Percentiles rank a stretch among this genome's conserved stretches.
Evolutionary conservation across 345 rosid genomes (phyloP).

Genomic region (Citrus hindsii): DNA sequence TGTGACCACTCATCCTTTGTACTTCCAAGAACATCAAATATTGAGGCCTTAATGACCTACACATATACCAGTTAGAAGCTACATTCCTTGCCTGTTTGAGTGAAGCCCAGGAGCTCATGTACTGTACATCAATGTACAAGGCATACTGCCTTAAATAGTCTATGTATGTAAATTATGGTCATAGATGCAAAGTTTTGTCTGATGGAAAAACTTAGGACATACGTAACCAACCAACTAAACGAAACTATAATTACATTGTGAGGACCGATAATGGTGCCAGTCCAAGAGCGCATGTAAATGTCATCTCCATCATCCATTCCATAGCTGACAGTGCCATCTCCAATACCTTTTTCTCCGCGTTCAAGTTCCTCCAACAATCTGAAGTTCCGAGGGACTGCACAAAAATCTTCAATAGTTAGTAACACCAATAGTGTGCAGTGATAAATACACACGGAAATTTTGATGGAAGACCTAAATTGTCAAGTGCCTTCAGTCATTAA

Average conservation of each 20-base stretch:
- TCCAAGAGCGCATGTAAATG: conserved; percentile 90
- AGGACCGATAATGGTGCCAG: conserved; percentile 89
- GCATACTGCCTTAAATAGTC: neutral
- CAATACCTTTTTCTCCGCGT: conserved; percentile 90
- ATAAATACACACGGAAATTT: neutral
- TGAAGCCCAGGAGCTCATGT: neutral
- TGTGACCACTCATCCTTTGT: neutral
- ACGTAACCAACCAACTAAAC: neutral
- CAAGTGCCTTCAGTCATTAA: neutral
- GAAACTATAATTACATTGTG: conserved; percentile 60
- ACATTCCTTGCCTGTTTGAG: neutral
- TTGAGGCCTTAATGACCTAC: neutral
- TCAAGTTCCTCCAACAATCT: conserved; percentile 88
- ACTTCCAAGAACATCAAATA: neutral
- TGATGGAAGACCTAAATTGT: neutral
- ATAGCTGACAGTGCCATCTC: conserved; percentile 90
- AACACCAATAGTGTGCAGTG: neutral
- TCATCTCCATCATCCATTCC: conserved; percentile 96
- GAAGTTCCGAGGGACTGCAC: conserved; percentile 75
- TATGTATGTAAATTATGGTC: neutral
- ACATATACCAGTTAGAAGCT: neutral
- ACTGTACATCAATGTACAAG: neutral
- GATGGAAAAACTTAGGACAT: neutral
- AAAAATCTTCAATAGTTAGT: conserved; percentile 8
- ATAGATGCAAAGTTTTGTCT: neutral